phyloP scores from a whole-genome alignment of 169 alveolate species.

The Plasmodium knowlesi region DNA sequence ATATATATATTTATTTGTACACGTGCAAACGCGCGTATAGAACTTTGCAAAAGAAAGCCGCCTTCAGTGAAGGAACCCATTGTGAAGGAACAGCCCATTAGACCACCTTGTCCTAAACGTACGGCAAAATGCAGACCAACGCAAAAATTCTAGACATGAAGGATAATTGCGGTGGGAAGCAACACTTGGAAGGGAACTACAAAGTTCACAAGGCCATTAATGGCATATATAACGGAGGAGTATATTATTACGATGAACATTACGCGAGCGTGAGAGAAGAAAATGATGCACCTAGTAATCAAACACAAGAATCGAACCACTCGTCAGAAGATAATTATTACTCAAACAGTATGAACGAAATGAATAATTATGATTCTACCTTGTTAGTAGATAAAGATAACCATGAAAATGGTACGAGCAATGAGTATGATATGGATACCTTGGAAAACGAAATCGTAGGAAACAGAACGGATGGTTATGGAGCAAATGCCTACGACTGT shows the following conservation, averaged over 20 bases:
- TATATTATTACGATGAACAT: slow-evolving; percentile 10
- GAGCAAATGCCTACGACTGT: background rate
- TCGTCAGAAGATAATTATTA: slow-evolving; percentile 12
- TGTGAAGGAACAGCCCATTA: background rate
- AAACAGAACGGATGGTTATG: background rate
- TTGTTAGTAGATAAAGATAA: slow-evolving; percentile 3
- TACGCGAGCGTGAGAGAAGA: background rate
- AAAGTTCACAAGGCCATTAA: background rate
- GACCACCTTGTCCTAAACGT: background rate
- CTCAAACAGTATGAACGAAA: background rate
- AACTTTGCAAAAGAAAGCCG: background rate
- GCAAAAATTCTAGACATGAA: background rate
- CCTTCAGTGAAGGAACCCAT: background rate
- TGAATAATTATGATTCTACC: background rate
- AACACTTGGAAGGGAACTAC: background rate
- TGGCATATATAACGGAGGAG: background rate
- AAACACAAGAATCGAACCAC: background rate
- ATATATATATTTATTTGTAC: background rate
- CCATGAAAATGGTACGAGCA: background rate
- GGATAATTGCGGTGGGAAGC: background rate
- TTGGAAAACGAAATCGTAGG: background rate
- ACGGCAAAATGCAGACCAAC: background rate
- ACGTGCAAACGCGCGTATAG: background rate
- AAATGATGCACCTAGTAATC: background rate
- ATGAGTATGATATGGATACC: slow-evolving; percentile 2